These are phyloP conservation scores for Isabelozyma gotoi DNA, from an alignment of 805 yeast species.

Conservation along the genomic window DNA sequence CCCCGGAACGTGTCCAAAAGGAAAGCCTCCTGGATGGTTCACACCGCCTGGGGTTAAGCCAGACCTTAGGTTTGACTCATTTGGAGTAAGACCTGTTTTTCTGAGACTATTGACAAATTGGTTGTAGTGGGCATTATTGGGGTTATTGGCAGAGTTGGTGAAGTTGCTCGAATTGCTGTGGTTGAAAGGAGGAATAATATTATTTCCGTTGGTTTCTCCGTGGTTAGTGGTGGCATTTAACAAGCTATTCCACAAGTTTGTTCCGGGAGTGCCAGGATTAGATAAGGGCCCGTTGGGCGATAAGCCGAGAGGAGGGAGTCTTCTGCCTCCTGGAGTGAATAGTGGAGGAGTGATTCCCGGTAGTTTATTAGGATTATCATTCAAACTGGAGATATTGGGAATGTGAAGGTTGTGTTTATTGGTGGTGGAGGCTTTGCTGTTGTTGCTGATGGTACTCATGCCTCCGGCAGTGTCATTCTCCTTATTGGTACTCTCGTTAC, in stretches of 20 bases:
- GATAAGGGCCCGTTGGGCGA: conserved; percentile 44
- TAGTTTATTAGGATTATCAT: conserved; percentile 20
- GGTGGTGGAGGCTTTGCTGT: conserved; percentile 18
- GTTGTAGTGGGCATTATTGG: conserved; percentile 12
- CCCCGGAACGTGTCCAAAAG: conserved; percentile 36
- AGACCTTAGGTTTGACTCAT: conserved; percentile 68
- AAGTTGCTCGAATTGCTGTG: neutral
- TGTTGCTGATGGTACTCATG: conserved; percentile 5
- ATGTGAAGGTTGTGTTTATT: conserved; percentile 37
- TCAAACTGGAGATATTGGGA: conserved; percentile 29
- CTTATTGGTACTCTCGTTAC: conserved; percentile 2
- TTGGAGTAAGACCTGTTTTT: conserved; percentile 70
- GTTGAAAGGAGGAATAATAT: conserved; percentile 1
- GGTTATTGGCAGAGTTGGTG: conserved; percentile 4
- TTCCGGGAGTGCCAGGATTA: conserved; percentile 53
- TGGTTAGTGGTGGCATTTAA: conserved; percentile 39
- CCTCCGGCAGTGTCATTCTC: conserved; percentile 9
- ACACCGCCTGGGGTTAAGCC: conserved; percentile 66
- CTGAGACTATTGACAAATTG: conserved; percentile 32
- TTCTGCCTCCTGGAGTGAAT: conserved; percentile 60
- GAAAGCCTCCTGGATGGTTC: conserved; percentile 20
- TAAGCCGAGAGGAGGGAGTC: conserved; percentile 52
- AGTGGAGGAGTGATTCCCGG: conserved; percentile 48
- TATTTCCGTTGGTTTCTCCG: conserved; percentile 1
- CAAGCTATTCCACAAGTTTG: conserved; percentile 47